phyloP scores from a whole-genome alignment of 352 stramenopile species.

The Globisporangium irregulare region DNA sequence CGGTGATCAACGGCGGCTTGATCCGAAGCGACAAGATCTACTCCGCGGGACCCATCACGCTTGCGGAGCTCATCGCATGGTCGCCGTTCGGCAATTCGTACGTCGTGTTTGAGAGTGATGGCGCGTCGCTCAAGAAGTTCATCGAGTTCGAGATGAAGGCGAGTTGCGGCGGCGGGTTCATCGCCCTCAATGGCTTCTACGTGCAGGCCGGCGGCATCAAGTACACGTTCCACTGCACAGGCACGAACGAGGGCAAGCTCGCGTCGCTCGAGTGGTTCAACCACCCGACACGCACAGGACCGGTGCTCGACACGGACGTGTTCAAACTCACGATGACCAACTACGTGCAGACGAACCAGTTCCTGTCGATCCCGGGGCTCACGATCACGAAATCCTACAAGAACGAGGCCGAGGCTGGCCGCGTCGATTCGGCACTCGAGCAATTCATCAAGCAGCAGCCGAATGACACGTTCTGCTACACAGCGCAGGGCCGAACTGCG shows the following conservation, averaged over 20 bases:
- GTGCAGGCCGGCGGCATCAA: slow-evolving; percentile 63
- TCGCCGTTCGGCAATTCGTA: slow-evolving; percentile 70
- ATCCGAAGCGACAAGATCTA: slow-evolving; percentile 68
- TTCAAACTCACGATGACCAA: slow-evolving; percentile 56
- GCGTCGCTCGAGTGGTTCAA: slow-evolving; percentile 54
- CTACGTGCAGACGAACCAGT: slow-evolving; percentile 60
- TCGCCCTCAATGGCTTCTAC: slow-evolving; percentile 64
- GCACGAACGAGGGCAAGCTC: slow-evolving; percentile 27
- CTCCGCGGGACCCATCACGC: slow-evolving; percentile 38
- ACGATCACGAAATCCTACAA: slow-evolving; percentile 14
- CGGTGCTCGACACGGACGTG: slow-evolving; percentile 50
- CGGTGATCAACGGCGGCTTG: slow-evolving; percentile 61
- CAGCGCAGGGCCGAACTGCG: background rate
- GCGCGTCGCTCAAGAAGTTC: slow-evolving; percentile 56
- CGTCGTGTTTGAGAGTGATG: slow-evolving; percentile 55
- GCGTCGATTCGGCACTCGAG: slow-evolving; percentile 26
- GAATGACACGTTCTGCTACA: slow-evolving; percentile 9
- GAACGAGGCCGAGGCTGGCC: slow-evolving; percentile 57
- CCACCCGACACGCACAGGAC: slow-evolving; percentile 46
- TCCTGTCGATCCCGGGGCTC: slow-evolving; percentile 31
- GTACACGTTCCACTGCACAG: slow-evolving; percentile 65
- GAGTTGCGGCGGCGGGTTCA: slow-evolving; percentile 41
- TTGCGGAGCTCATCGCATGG: slow-evolving; percentile 60
- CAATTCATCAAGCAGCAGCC: slow-evolving; percentile 15
- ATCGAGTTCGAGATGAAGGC: slow-evolving; percentile 46